Conservation (phyloP, 1,139 yeast species). For the Geotrichum bryndzae region DNA sequence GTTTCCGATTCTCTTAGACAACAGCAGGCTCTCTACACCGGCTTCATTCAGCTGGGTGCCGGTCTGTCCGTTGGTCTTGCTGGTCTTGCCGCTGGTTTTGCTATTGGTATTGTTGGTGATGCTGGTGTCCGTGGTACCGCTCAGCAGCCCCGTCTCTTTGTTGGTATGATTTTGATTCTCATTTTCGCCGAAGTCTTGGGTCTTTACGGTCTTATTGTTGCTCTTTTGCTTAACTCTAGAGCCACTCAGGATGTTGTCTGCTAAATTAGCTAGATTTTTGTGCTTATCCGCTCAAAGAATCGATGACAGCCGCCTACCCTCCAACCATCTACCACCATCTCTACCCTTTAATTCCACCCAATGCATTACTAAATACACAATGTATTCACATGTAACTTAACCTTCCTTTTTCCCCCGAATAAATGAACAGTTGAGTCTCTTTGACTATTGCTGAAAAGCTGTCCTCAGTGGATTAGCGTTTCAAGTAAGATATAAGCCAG, state of each 20-base stretch:
- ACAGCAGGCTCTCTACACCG: slow-evolving; percentile 81
- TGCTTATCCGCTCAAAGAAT: neutral
- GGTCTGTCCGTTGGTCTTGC: slow-evolving; percentile 95
- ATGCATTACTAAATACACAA: neutral
- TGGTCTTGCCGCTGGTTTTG: slow-evolving; percentile 94
- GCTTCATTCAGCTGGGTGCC: slow-evolving; percentile 94
- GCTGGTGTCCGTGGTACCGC: slow-evolving; percentile 96
- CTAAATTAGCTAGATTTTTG: slow-evolving; percentile 37
- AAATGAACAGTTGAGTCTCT: neutral
- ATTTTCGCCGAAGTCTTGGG: slow-evolving; percentile 98
- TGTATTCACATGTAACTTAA: neutral
- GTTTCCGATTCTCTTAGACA: slow-evolving; percentile 89
- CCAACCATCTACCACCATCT: neutral
- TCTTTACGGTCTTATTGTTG: slow-evolving; percentile 87
- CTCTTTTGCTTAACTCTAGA: slow-evolving; percentile 86
- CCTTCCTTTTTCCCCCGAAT: neutral
- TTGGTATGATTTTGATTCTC: slow-evolving; percentile 74
- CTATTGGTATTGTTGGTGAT: slow-evolving; percentile 98
- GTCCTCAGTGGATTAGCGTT: neutral
- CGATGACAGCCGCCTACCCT: neutral
- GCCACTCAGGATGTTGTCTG: slow-evolving; percentile 87
- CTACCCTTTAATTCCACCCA: neutral
- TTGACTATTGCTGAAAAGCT: neutral
- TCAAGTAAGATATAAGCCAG: neutral
- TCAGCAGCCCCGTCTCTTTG: slow-evolving; percentile 95